A percentile compares a stretch with the other conserved stretches of the same genome.
Evolutionary conservation across 2,329 filamentous ascomycete species (phyloP).

Genomic region (Cytospora piceicola): DNA sequence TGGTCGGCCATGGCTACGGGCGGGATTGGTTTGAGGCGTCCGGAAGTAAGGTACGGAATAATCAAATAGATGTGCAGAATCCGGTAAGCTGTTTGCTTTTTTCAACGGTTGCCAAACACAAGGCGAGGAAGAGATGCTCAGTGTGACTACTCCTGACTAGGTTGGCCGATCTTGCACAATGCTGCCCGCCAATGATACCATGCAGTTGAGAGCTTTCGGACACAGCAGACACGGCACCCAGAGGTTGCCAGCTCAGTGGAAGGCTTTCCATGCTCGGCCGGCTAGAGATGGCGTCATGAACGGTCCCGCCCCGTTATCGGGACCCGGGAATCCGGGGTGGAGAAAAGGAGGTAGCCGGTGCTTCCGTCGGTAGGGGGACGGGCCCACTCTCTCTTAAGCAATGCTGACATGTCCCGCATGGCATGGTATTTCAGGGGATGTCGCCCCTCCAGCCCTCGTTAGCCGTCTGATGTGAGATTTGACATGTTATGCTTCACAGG

Average conservation of each 20-base stretch:
- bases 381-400: not conserved
- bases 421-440: not conserved
- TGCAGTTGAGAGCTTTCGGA: too few species aligned
- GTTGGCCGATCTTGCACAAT: not conserved
- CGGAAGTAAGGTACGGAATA: too few species aligned
- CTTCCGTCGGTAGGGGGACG: conserved; percentile 3
- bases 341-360: conserved; percentile 3
- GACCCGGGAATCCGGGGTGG: conserved; percentile 1
- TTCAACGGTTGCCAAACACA: not conserved
- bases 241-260: not conserved
- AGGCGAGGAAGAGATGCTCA: too few species aligned
- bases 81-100: not conserved
- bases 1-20: conserved; percentile 11
- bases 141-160: too few species aligned
- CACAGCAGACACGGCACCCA: too few species aligned
- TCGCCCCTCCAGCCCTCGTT: not conserved
- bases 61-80: not conserved
- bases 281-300: conserved; percentile 14
- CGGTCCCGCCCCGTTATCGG: conserved; percentile 21
- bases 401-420: not conserved
- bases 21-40: not conserved
- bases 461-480: not conserved
- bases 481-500: not conserved
- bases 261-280: not conserved
- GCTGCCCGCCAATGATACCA: too few species aligned